Evolutionary conservation across 83 land plant genomes (phyloP), one percentile per base, ranked within the genome.

Genomic region (Picea abies): DNA sequence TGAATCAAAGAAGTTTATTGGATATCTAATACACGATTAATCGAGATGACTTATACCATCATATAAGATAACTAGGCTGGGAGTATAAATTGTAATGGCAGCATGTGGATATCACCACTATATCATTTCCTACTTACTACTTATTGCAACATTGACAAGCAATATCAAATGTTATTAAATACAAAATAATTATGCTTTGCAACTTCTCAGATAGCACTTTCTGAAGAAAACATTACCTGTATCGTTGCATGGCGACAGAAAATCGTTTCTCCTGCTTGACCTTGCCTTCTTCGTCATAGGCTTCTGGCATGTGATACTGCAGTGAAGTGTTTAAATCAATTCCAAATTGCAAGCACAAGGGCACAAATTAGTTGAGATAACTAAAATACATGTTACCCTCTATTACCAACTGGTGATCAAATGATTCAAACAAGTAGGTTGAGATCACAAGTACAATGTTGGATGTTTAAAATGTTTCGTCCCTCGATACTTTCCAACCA

Each of bases 221-320:
- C 23, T 23, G n/a, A 82, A 56, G 64, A 15, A 49, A 75, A 52
- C 65, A 83, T 84, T 6, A 94, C 96, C 90, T 95, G 84, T 97
- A 97, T 20, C 98, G 90, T 73, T 96, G 93, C 82, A 90, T 9
- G 11, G 96, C 95, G 49, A 91, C 99, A 69, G 95, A 85, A 91
- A 98, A 98, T 83, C 99, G 83, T 82, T 89, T 90, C 76, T 98
- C 99, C 79, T 98, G 99, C 85, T 93, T 88, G 23, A 98, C 91
- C 72, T 87, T 90, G 8, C 94, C 97, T 17, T 92, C 94, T 35
- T 82, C 82, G 82, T 98, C 99, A 87, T 98, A 98, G 11, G 99
- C 99, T 26, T 94, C 97, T 44, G 99, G 99, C 93, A 98, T 98
- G 86, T 86, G 88, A 78, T 98, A 98, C 97, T 96, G 94, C 79